Evolutionary conservation across 257 asterid species (phyloP), one percentile per base, ranked within the genome.

Genomic region (Ophiorrhiza pumila): DNA sequence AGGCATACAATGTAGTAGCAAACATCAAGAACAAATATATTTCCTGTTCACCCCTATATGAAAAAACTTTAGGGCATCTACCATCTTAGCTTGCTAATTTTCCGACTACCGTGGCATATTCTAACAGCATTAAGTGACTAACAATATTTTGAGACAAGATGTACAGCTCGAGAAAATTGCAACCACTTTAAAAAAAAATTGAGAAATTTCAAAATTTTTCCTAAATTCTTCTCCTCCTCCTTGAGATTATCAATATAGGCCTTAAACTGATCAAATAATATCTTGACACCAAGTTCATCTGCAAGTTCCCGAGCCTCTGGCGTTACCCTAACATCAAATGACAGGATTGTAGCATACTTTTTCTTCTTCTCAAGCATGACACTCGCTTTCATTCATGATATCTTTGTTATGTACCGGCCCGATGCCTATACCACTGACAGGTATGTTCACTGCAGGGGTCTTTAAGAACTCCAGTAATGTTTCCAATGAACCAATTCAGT

Each of bases 281-380:
- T 87, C 78, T 83, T 90, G 50, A 92, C 98, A 45, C 98, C 96
- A 77, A 85, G 85, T 69, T 92, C 98, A 68, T 92, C 98, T 9
- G 99, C 91, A 49, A 88, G 95, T 68, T 92, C 96, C 79, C 96
- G 88, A 78, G 98, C 96, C 80, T 92, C 99, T 46, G 84, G 91
- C 17, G 98, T 90, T 69, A 92, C 98, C 85, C 81, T 92, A 56
- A 95, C 98, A 74, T 92, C 99, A 57, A 95, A 95, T 29, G 99
- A 98, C 83, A 95, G 84, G 77, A 92, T 90, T 41, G 97, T 92
- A 58, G 87, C 97, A 78, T 79, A 95, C 82, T 92, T 97, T 79
- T 87, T 95, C 85, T 87, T 87, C 93, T 92, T 95, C 88, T 95
- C 98, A 71, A 95, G 99, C 99, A 92, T 95, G 43, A 90, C 98